A percentile compares a stretch with the other conserved stretches of the same genome.
Conservation (phyloP, 371 early-diverging fungal genomes). For the Rhizopus sp. region DNA sequence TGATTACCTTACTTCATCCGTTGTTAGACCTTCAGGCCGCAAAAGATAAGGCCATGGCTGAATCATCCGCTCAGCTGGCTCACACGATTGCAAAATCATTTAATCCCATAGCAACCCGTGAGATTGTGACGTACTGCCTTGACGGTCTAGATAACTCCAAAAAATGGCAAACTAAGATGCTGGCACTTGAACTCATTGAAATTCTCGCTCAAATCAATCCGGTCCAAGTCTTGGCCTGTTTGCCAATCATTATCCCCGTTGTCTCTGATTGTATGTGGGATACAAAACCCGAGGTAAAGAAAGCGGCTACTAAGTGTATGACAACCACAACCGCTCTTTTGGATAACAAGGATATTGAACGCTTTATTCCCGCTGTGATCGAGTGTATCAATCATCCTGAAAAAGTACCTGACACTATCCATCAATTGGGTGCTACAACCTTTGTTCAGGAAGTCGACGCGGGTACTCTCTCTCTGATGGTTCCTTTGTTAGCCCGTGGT, state of each 20-base stretch:
- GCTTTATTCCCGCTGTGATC: constrained; percentile 65
- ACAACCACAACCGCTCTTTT: constrained; percentile 52
- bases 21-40: constrained; percentile 68
- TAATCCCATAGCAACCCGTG: constrained; percentile 56
- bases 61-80: constrained; percentile 59
- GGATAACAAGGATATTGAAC: constrained; percentile 68
- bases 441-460: constrained; percentile 81
- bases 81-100: constrained; percentile 54
- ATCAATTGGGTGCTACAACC: constrained; percentile 67
- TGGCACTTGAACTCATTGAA: constrained; percentile 57
- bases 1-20: constrained; percentile 55
- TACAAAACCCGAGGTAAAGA: constrained; percentile 68
- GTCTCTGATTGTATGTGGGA: constrained; percentile 77
- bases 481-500: constrained; percentile 80
- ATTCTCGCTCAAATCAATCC: constrained; percentile 57
- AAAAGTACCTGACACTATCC: constrained; percentile 65
- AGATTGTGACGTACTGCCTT: constrained; percentile 59
- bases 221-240: constrained; percentile 55
- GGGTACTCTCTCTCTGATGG: constrained; percentile 82
- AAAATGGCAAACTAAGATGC: constrained; percentile 80
- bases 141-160: constrained; percentile 64
- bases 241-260: constrained; percentile 71
- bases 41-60: constrained; percentile 63
- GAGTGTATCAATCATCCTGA: constrained; percentile 67
- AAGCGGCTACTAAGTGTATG: constrained; percentile 55